Percentiles rank a stretch among this genome's conserved stretches.
These are phyloP conservation scores for Amanita exitialis DNA, from an alignment of 768 basidiomycete genomes.

Conservation along the genomic window DNA sequence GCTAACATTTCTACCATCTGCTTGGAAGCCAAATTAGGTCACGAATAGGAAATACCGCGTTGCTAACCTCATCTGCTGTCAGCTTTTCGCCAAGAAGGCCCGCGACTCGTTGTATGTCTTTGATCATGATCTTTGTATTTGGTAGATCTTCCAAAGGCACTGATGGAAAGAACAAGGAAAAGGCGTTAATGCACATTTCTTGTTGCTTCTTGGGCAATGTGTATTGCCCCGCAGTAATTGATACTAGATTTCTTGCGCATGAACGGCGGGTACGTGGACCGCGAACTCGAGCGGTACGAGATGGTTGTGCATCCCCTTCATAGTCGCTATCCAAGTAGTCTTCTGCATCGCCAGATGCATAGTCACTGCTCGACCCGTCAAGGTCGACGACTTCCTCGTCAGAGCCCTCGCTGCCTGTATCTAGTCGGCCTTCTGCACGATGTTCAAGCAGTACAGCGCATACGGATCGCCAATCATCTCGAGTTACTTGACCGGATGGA, in stretches of 20 bases:
- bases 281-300: constrained; percentile 11
- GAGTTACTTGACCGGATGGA: constrained; percentile 29
- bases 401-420: constrained; percentile 16
- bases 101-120: constrained; percentile 53
- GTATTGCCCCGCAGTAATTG: constrained; percentile 4
- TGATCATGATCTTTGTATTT: constrained; percentile 48
- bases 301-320: constrained; percentile 12
- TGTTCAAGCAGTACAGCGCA: constrained; percentile 64
- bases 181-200: constrained; percentile 45
- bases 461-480: constrained; percentile 72
- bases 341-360: constrained; percentile 11
- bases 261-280: constrained; percentile 6
- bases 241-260: constrained; percentile 5
- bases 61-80: constrained; percentile 62
- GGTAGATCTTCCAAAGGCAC: constrained; percentile 34
- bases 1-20: constrained; percentile 76
- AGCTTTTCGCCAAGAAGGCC: constrained; percentile 61
- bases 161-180: constrained; percentile 66
- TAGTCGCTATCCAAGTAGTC: constrained; percentile 19
- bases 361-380: constrained; percentile 12
- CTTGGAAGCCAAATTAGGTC: background rate
- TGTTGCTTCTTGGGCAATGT: constrained; percentile 43
- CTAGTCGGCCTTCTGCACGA: constrained; percentile 16
- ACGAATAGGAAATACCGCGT: background rate
- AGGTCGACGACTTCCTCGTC: constrained; percentile 14